Conservation (phyloP, 1,284 basidiomycete species). For the Heliocybe sulcata region DNA sequence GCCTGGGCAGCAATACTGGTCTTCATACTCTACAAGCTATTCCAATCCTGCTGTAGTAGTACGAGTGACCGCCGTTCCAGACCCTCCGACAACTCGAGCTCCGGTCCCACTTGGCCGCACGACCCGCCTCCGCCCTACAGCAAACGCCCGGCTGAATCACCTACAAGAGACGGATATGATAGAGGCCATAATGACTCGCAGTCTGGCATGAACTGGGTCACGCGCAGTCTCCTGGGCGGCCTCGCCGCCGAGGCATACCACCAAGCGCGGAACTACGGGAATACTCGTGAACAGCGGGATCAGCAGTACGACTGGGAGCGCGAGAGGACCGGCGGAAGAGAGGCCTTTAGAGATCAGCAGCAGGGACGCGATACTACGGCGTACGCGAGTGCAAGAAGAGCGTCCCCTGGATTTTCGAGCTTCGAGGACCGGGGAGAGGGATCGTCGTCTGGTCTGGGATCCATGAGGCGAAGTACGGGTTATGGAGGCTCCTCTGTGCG, state of each 20-base stretch:
- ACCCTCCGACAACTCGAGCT: slow-evolving; percentile 21
- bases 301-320: slow-evolving; percentile 49
- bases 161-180: slow-evolving; percentile 17
- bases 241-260: slow-evolving; percentile 53
- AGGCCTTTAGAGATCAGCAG: slow-evolving; percentile 8
- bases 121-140: slow-evolving; percentile 78
- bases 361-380: slow-evolving; percentile 5
- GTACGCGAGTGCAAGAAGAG: slow-evolving; percentile 8
- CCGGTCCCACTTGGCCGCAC: slow-evolving; percentile 12
- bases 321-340: slow-evolving; percentile 18
- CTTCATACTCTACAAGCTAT: slow-evolving; percentile 48
- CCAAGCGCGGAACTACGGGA: slow-evolving; percentile 15
- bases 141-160: slow-evolving; percentile 26
- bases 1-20: slow-evolving; percentile 48
- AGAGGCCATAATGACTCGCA: slow-evolving; percentile 50
- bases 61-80: slow-evolving; percentile 16
- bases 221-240: slow-evolving; percentile 67
- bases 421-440: slow-evolving; percentile 61
- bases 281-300: slow-evolving; percentile 9
- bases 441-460: slow-evolving; percentile 49
- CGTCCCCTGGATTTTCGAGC: slow-evolving; percentile 18
- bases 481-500: slow-evolving; percentile 49
- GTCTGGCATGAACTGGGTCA: slow-evolving; percentile 70
- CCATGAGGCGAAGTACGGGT: slow-evolving; percentile 62
- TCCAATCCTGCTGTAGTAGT: slow-evolving; percentile 42